These are phyloP conservation scores for Ophiocordyceps camponoti-floridani DNA, from an alignment of 2,329 filamentous ascomycete genomes.

Conservation along the genomic window DNA sequence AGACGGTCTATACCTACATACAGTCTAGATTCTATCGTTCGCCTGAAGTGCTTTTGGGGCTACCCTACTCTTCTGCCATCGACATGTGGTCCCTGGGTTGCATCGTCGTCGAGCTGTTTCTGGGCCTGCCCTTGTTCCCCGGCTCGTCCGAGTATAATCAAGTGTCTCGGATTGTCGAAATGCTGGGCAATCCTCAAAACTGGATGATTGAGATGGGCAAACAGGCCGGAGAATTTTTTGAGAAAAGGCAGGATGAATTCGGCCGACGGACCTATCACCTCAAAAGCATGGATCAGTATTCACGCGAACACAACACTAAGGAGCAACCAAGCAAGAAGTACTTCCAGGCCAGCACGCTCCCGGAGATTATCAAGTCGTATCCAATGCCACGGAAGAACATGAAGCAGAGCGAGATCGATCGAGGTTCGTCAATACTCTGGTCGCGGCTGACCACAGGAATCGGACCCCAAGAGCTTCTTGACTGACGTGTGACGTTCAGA, in stretches of 20 bases:
- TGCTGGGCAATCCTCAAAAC: conserved; percentile 87
- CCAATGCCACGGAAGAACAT: conserved; percentile 98
- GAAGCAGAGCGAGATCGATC: conserved; percentile 90
- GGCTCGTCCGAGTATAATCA: conserved; percentile 98
- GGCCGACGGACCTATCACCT: conserved; percentile 78
- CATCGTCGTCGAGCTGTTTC: conserved; percentile 93
- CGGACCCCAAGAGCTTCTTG: neutral
- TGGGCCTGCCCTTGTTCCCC: conserved; percentile 85
- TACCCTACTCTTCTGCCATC: conserved; percentile 95
- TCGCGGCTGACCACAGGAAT: neutral
- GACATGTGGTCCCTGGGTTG: conserved; percentile 99
- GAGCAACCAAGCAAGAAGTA: conserved; percentile 99
- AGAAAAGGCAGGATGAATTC: conserved; percentile 82
- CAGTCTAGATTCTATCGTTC: conserved; percentile 97
- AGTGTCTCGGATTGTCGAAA: conserved; percentile 90
- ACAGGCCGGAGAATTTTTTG: conserved; percentile 92
- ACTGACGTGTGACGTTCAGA: conserved; percentile 34
- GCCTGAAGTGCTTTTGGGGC: conserved; percentile 82
- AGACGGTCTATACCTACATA: conserved; percentile 98
- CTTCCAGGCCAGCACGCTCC: conserved; percentile 83
- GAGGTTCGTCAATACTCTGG: conserved; percentile 41
- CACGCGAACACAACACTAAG: conserved; percentile 85
- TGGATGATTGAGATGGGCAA: conserved; percentile 99
- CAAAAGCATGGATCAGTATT: conserved; percentile 97
- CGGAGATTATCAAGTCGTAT: conserved; percentile 95